phyloP scores from a whole-genome alignment of 2,329 filamentous ascomycete species.

The Trichophyton mentagrophytes region DNA sequence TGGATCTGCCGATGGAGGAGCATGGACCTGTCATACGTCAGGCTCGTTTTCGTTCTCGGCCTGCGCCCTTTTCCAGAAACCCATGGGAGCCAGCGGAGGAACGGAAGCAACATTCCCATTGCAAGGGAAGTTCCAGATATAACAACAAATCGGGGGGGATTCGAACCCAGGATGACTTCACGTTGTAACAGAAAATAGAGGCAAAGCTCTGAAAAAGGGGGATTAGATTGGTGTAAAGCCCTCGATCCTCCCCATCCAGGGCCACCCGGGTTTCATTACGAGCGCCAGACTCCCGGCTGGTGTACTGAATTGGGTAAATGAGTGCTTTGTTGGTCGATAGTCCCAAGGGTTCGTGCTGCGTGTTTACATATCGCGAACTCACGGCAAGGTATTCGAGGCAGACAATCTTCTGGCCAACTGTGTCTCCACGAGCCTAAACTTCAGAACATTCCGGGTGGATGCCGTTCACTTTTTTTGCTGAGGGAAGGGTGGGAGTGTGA shows the following conservation, averaged over 20 bases:
- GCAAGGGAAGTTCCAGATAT: background rate
- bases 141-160: background rate
- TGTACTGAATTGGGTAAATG: background rate
- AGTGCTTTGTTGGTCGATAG: background rate
- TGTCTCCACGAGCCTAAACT: background rate
- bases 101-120: background rate
- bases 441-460: too few relatives aligned
- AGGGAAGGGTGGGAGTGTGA: too few relatives aligned
- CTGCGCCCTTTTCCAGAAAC: background rate
- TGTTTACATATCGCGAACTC: background rate
- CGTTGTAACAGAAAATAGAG: background rate
- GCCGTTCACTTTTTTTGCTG: too few relatives aligned
- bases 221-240: background rate
- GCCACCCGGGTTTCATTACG: background rate
- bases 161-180: background rate
- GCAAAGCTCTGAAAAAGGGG: background rate
- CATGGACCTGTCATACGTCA: background rate
- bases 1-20: background rate
- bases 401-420: background rate
- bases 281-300: background rate
- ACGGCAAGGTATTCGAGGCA: background rate
- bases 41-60: background rate
- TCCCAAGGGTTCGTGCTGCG: background rate
- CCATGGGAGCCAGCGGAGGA: background rate
- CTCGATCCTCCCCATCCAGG: background rate